Evolutionary conservation across 2,329 filamentous ascomycete species (phyloP), one percentile per base, ranked within the genome.

Genomic region (Colletotrichum tanaceti): DNA sequence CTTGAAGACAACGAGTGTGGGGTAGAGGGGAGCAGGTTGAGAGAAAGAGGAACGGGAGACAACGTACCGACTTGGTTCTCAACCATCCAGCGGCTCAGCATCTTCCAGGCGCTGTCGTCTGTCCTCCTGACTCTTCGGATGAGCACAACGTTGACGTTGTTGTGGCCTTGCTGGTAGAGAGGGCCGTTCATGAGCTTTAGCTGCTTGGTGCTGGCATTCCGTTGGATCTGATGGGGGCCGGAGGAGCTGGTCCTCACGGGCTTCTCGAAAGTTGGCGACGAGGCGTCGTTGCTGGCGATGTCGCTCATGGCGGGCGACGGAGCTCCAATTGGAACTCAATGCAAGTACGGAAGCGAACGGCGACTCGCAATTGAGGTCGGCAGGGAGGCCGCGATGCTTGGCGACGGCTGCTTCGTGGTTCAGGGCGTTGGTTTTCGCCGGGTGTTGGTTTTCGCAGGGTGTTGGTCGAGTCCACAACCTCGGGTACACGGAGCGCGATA

Each of bases 21-120:
- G 41, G 46, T 54, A 59, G 14, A 16, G 28, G 55, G 13, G 7
- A 32, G 38, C 32, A 35, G 32, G 32, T 35, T 10, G 9, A 10
- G 44, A 3, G 38, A 1, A 47, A 16, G 35, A 50, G 46, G 28
- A 18, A 49, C 22, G 55, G 35, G 38, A 62, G 44, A 81, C 64
- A 28, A 69, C 88, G 68, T 89, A 94, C 92, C 91, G 74, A 93
- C 90, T 78, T 95, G 92, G 78, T 95, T 93, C 75, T 92, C 84
- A 73, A 93, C 88, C 77, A 94, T 86, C 89, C 91, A 93, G 75
- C 85, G 84, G 70, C 88, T 86, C 53, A 92, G 79, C 70, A 85
- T 85, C 75, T 86, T 89, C 73, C 87, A 81, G 47, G 88, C 83
- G 63, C 88, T 84, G 72, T 91, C 86, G 59, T 89, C 87, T 78